Percentiles rank a stretch among this genome's conserved stretches.
phyloP scores from a whole-genome alignment of 1,284 basidiomycete genomes.

The Stygiomarasmius scandens region DNA sequence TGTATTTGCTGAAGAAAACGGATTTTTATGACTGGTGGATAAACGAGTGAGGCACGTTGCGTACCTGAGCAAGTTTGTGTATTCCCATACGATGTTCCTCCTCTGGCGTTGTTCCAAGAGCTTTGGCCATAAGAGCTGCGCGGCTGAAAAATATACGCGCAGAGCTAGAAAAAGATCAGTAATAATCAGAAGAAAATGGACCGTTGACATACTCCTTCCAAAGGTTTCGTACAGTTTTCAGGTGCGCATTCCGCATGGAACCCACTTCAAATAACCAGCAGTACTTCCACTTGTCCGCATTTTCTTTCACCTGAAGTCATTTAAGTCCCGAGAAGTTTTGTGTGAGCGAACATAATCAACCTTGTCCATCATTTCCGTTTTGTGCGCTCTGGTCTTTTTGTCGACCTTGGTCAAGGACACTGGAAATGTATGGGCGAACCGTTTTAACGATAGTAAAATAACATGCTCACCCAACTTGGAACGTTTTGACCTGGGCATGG shows the following conservation, averaged over 20 bases:
- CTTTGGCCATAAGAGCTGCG: constrained; percentile 94
- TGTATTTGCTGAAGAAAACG: constrained; percentile 71
- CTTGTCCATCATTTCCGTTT: constrained; percentile 81
- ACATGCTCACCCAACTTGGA: constrained; percentile 72
- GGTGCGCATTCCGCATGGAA: constrained; percentile 91
- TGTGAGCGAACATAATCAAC: constrained; percentile 46
- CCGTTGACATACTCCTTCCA: constrained; percentile 85
- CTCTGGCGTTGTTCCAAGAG: constrained; percentile 86
- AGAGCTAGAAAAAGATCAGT: constrained; percentile 49
- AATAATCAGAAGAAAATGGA: constrained; percentile 11
- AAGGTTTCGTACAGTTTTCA: constrained; percentile 90
- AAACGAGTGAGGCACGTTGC: constrained; percentile 27
- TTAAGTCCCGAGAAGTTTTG: constrained; percentile 3
- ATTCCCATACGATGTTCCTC: constrained; percentile 86
- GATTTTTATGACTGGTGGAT: constrained; percentile 1
- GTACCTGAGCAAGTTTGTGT: constrained; percentile 77
- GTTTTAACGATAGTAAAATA: constrained; percentile 7
- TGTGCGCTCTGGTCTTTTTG: constrained; percentile 84
- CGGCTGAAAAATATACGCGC: constrained; percentile 93
- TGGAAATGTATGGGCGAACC: constrained; percentile 31
- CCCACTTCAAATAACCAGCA: constrained; percentile 96
- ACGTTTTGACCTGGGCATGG: constrained; percentile 89
- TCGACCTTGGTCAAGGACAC: constrained; percentile 79
- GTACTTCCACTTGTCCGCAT: constrained; percentile 87
- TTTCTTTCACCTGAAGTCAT: constrained; percentile 64